Evolutionary conservation across 148 eudicot species (phyloP).

Genomic region (Dianthus caryophyllus): DNA sequence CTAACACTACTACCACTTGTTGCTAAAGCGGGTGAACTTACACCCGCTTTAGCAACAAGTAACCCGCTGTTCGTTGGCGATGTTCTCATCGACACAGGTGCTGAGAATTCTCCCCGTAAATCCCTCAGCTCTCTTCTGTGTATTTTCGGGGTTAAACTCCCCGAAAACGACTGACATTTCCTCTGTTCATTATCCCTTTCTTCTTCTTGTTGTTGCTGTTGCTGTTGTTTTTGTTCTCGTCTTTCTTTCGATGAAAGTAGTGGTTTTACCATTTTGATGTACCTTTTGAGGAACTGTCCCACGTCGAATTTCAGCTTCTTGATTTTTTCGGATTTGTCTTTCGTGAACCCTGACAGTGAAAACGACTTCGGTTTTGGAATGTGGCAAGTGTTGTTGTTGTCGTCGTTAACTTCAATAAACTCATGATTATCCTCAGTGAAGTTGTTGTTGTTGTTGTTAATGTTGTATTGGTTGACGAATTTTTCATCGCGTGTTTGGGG

Average conservation of each 20-base stretch:
- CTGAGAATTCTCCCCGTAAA: conserved; percentile 51
- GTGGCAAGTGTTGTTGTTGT: no score
- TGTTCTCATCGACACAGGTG: conserved; percentile 71
- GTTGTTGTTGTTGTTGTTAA: no score
- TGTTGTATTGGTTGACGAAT: no score
- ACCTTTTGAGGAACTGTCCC: conserved; percentile 45
- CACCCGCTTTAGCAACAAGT: conserved; percentile 25
- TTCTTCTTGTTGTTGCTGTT: no score
- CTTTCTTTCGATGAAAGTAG: conserved; percentile 16
- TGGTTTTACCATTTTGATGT: conserved; percentile 50
- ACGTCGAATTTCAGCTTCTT: conserved; percentile 48
- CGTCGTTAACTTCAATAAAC: no score
- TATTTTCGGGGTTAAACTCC: conserved; percentile 30
- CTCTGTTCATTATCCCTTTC: no score
- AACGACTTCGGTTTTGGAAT: conserved; percentile 47
- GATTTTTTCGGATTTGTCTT: conserved; percentile 13
- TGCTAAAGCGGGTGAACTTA: conserved; percentile 23
- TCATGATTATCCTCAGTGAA: no score
- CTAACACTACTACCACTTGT: no score
- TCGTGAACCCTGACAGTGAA: conserved; percentile 42
- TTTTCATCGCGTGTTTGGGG: no score
- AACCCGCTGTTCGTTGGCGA: conserved; percentile 52
- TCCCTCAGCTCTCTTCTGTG: conserved; percentile 27
- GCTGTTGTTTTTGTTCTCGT: conserved; percentile 16
- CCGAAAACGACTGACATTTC: conserved; percentile 47